phyloP scores from a whole-genome alignment of 768 basidiomycete species.

The Myochromella boudieri region DNA sequence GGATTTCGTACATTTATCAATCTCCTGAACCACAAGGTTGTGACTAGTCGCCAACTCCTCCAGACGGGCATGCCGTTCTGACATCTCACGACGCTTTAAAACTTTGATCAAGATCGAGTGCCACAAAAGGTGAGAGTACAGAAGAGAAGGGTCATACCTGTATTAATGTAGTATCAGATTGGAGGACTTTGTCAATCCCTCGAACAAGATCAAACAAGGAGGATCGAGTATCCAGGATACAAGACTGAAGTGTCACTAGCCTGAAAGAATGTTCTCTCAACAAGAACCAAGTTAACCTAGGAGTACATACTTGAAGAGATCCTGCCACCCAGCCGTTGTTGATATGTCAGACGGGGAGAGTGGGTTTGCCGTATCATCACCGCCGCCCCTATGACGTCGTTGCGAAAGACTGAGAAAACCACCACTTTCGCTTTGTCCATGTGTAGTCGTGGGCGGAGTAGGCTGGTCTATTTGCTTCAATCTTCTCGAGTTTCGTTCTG shows the following conservation, averaged over 20 bases:
- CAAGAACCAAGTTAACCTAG: constrained; percentile 12
- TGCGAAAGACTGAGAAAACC: constrained; percentile 25
- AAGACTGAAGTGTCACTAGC: constrained; percentile 51
- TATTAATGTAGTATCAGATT: constrained; percentile 34
- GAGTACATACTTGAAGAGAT: constrained; percentile 63
- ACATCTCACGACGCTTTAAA: constrained; percentile 63
- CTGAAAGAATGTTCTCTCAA: constrained; percentile 35
- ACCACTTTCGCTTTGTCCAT: constrained; percentile 8
- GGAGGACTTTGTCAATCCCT: constrained; percentile 48
- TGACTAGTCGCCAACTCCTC: constrained; percentile 46
- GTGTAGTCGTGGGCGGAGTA: constrained; percentile 5
- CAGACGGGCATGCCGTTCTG: constrained; percentile 60
- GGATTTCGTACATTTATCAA: constrained; percentile 44
- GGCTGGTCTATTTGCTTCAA: constrained; percentile 30
- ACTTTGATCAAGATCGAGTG: constrained; percentile 1
- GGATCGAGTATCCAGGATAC: constrained; percentile 48
- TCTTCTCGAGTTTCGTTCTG: constrained; percentile 54
- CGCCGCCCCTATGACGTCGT: constrained; percentile 31
- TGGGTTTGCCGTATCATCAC: constrained; percentile 12
- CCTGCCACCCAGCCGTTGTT: constrained; percentile 63
- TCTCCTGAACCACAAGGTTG: constrained; percentile 39
- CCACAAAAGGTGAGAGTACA: constrained; percentile 8
- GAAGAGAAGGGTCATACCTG: constrained; percentile 37
- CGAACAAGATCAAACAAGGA: constrained; percentile 48
- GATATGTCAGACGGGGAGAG: constrained; percentile 15